A percentile compares a stretch with the other conserved stretches of the same genome.
Conservation (phyloP, 805 yeast species). For the Yamadazyma ubonensis region DNA sequence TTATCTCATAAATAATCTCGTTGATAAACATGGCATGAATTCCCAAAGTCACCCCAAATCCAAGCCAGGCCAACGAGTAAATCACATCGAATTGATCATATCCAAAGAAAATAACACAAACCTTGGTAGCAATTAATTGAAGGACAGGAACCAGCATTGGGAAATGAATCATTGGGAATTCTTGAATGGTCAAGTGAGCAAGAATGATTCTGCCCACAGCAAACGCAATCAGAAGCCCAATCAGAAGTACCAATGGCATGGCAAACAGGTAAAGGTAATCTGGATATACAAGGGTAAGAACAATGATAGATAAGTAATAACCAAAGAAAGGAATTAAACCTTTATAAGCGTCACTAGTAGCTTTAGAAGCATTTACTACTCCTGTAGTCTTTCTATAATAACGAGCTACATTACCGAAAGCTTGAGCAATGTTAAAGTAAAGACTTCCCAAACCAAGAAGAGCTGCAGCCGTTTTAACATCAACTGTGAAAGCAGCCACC, state of each 20-base stretch:
- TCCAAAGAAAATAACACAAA: constrained; percentile 36
- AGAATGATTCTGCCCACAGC: constrained; percentile 88
- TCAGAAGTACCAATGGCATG: constrained; percentile 61
- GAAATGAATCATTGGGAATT: constrained; percentile 70
- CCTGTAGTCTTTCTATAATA: constrained; percentile 39
- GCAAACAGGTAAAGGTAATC: constrained; percentile 44
- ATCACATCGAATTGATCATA: constrained; percentile 44
- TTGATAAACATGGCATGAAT: constrained; percentile 70
- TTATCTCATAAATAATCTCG: constrained; percentile 77
- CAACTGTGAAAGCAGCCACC: constrained; percentile 31
- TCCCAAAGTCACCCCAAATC: constrained; percentile 66
- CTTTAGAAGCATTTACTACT: constrained; percentile 22
- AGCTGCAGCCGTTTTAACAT: constrained; percentile 22
- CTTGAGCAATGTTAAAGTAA: constrained; percentile 66
- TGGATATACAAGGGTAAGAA: constrained; percentile 52
- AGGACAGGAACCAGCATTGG: constrained; percentile 65
- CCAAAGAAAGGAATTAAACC: constrained; percentile 70
- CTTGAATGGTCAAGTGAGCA: constrained; percentile 79
- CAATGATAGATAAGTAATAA: constrained; percentile 49
- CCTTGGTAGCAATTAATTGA: constrained; percentile 40
- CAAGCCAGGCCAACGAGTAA: constrained; percentile 57
- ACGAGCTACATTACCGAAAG: constrained; percentile 56
- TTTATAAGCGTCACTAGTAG: constrained; percentile 42
- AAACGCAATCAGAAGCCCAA: constrained; percentile 77
- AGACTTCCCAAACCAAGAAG: constrained; percentile 53